Evolutionary conservation across 805 yeast genomes (phyloP).

Genomic region (Grigorovia humatica): DNA sequence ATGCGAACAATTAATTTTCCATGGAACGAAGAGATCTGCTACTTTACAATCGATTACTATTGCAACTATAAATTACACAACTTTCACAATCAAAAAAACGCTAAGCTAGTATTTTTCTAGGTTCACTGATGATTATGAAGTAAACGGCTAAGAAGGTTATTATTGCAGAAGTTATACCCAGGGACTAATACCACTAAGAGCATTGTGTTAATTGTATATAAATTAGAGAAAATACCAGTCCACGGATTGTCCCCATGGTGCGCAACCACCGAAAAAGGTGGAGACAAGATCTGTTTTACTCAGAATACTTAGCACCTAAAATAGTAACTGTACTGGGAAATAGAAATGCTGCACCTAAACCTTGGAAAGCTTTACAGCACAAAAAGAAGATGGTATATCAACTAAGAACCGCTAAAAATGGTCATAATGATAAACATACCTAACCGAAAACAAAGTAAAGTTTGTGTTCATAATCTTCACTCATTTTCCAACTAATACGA

Average conservation of each 20-base stretch:
- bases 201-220: slow-evolving; percentile 38
- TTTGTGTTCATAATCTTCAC: slow-evolving; percentile 60
- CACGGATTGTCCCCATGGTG: slow-evolving; percentile 50
- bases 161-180: slow-evolving; percentile 32
- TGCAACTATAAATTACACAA: slow-evolving; percentile 26
- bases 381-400: slow-evolving; percentile 15
- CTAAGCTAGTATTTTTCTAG: not conserved
- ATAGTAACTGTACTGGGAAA: slow-evolving; percentile 52
- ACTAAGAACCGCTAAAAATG: slow-evolving; percentile 48
- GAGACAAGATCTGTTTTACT: slow-evolving; percentile 37
- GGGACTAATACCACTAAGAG: slow-evolving; percentile 51
- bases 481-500: slow-evolving; percentile 53
- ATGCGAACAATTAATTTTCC: slow-evolving; percentile 2
- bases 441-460: slow-evolving; percentile 44
- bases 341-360: slow-evolving; percentile 50
- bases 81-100: slow-evolving; percentile 38
- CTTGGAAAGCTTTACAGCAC: slow-evolving; percentile 49
- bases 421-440: slow-evolving; percentile 47
- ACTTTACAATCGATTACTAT: slow-evolving; percentile 35
- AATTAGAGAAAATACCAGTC: slow-evolving; percentile 42
- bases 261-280: slow-evolving; percentile 48
- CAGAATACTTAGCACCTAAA: slow-evolving; percentile 30
- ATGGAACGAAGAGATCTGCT: slow-evolving; percentile 41
- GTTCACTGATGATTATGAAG: slow-evolving; percentile 16
- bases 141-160: slow-evolving; percentile 28